phyloP scores from a whole-genome alignment of 306 rosid genomes.

The Oemleria cerasiformis region DNA sequence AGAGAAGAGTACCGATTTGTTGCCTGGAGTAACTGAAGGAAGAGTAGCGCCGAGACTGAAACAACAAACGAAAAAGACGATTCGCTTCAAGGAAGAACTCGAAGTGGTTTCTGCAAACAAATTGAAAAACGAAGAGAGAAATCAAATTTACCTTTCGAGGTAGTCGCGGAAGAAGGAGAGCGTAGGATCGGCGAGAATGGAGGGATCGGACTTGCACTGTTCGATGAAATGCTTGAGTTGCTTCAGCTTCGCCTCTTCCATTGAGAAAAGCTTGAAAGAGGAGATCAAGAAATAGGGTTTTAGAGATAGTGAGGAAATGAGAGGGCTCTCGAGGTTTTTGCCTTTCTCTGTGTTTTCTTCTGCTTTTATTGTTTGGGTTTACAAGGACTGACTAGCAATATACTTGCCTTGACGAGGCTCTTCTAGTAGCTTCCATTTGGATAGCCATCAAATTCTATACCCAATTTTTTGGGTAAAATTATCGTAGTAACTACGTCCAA shows the following conservation, averaged over 20 bases:
- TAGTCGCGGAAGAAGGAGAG: conserved; percentile 92
- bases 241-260: conserved; percentile 66
- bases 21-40: conserved; percentile 41
- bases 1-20: conserved; percentile 48
- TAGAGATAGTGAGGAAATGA: not conserved
- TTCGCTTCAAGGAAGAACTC: not conserved
- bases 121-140: not conserved
- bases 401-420: conserved; percentile 10
- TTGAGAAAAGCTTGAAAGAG: conserved; percentile 4
- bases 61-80: not conserved
- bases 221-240: conserved; percentile 70
- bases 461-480: not conserved
- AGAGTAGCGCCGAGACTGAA: conserved; percentile 69
- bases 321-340: not conserved
- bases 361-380: not conserved
- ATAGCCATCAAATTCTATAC: not conserved
- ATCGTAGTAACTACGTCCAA: no score
- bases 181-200: conserved; percentile 67
- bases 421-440: conserved; percentile 20
- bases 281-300: conserved; percentile 11
- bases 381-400: not conserved
- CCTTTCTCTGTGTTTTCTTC: not conserved
- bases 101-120: not conserved
- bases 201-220: conserved; percentile 75
- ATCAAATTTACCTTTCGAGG: conserved; percentile 56